Conservation (phyloP, 1,284 basidiomycete genomes). For the Ceratobasidium sp. region DNA sequence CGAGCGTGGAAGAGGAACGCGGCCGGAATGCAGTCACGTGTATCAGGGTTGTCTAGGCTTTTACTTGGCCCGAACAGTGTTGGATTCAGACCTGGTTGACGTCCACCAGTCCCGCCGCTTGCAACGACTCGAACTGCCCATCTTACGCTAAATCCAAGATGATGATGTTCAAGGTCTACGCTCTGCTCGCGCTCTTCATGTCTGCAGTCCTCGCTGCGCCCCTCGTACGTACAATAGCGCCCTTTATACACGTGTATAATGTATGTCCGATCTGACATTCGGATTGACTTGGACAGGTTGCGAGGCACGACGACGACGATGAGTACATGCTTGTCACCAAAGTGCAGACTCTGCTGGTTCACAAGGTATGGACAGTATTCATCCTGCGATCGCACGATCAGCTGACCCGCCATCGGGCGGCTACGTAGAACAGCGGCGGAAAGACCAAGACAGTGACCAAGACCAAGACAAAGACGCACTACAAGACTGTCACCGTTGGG, state of each 20-base stretch:
- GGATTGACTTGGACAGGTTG: background rate
- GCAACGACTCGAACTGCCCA: no score
- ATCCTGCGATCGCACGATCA: conserved; percentile 1
- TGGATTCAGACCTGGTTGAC: conserved; percentile 18
- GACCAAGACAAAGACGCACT: conserved; percentile 36
- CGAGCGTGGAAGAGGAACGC: background rate
- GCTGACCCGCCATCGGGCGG: conserved; percentile 1
- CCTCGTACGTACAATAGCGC: background rate
- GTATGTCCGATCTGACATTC: background rate
- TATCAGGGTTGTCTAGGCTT: conserved; percentile 26
- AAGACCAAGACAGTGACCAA: conserved; percentile 34
- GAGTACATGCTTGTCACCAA: conserved; percentile 40
- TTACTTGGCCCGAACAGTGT: background rate
- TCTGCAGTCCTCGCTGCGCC: conserved; percentile 27
- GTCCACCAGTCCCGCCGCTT: conserved; percentile 14
- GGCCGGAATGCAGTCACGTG: conserved; percentile 6
- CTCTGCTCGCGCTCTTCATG: conserved; percentile 21
- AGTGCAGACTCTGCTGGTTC: background rate
- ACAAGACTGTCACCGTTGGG: conserved; percentile 26
- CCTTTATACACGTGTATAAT: background rate
- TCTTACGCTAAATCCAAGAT: conserved; percentile 16
- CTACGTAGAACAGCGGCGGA: background rate
- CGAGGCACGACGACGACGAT: conserved; percentile 25
- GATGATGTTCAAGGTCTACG: conserved; percentile 37
- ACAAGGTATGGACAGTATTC: conserved; percentile 19